Evolutionary conservation across 139 green algal genomes (phyloP), one percentile per base, ranked within the genome.

Genomic region (Coelastrella sp.): DNA sequence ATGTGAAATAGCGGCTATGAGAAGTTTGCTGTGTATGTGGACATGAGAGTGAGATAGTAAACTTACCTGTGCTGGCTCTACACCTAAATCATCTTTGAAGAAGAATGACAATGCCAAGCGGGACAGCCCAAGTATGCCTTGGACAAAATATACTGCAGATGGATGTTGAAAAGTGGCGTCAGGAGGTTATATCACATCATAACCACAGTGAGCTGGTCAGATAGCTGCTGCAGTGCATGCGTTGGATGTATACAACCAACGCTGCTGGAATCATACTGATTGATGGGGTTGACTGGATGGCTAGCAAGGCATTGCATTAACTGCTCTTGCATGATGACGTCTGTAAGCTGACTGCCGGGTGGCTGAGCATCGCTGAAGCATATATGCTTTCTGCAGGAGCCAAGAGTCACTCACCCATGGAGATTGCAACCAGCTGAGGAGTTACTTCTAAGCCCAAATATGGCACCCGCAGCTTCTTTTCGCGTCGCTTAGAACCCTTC

Each of bases 141-240:
- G 98, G 12, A 99, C 97, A 89, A 99, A 98, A 87, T 99, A 99
- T 24, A 99, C 98, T 97, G 94, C 88, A 87, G 63, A 24, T 4
- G 58, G 25, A 78, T 4, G 20, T 78, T 35, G 17, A 8, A 35
- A 70, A 4, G 11, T 1, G 15, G n/a, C 20, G 25, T 22, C 74
- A 80, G 74, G 8, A 80, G 20, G 3, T 49, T 3, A 49, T 49
- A 49, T 3, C 3, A 49, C 35, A 49, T 49, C 35, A 49, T 49
- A 49, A 49, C 1, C 35, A 5, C 3, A 49, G 35, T 49, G 1
- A 49, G 35, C 35, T 49, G 35, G 35, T 49, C 1, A 3, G 35
- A 49, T 49, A 49, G 35, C 35, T 49, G 35, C 35, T 49, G 35
- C 35, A 49, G 35, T 49, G 35, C 35, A 49, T 49, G 35, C 35